Evolutionary conservation across 2,329 filamentous ascomycete genomes (phyloP), one percentile per base, ranked within the genome.

Genomic region (Fusarium burgessii): DNA sequence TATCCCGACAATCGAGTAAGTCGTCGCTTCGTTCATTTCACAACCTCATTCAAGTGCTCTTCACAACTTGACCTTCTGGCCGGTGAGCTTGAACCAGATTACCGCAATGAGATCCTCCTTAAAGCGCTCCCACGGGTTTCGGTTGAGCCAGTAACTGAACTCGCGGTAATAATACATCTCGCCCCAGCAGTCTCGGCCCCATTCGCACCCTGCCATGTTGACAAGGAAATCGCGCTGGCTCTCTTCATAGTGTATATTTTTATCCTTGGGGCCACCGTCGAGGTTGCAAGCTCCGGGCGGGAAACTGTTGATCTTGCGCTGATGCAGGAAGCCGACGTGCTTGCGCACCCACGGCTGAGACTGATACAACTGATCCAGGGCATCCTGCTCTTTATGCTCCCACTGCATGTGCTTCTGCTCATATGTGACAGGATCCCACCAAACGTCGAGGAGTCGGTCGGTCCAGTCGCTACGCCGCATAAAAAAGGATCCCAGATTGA

Each of bases 401-500:
- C 96, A 99, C 69, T 96, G 89, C 95, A 98, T 98, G 80, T 99
- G 96, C 79, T 94, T 97, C 82, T 99, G 96, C 82, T 99, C 96
- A 80, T 99, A 99, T 62, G 92, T 90, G 33, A 98, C 95, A 0
- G 96, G 96, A 77, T 99, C 96, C 96, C 96, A 99, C 96, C 96
- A 99, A 56, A 97, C 88, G 78, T 99, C 96, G 38, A 99, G 88
- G 20, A 99, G 84, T 7, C 94, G 91, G 77, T 98, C 95, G 1
- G 95, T 93, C 93, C 95, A 99, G 29, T 90, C 85, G 76, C 93
- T 93, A 66, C 96, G 90, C 52, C 91, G 90, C 46, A 98, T 84
- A 80, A 99, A 96, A 85, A 99, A 99, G 18, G 94, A 97, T 20
- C 96, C 96, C 15, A 99, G 87, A 80, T 98, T 99, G 86, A 99